Conservation (phyloP, 345 rosid species). For the Acer saccharum region DNA sequence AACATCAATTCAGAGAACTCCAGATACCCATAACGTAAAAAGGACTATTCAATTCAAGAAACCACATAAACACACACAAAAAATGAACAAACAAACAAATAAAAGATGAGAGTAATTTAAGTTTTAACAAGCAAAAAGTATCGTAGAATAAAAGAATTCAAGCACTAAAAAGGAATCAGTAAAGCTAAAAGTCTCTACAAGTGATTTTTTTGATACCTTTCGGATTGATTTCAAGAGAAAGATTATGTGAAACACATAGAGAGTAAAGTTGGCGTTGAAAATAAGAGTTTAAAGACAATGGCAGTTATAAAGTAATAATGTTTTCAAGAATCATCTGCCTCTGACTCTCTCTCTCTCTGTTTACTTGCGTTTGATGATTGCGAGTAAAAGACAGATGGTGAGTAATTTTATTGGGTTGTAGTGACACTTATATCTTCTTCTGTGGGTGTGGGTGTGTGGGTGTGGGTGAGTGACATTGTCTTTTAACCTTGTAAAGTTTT, state of each 20-base stretch:
- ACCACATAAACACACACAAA: neutral
- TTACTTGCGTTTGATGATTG: neutral
- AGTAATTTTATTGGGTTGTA: neutral
- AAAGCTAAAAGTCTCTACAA: neutral
- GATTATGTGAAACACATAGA: neutral
- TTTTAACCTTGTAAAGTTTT: too few species aligned
- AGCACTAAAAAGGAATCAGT: neutral
- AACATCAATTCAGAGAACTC: conserved; percentile 1
- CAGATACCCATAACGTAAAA: conserved; percentile 10
- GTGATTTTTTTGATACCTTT: neutral
- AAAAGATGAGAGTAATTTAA: neutral
- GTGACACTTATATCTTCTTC: neutral
- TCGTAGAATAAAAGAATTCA: neutral
- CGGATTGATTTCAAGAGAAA: neutral
- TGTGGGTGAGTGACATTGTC: too few species aligned
- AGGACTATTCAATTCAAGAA: conserved; percentile 4
- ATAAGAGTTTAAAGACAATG: conserved; percentile 1
- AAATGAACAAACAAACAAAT: neutral
- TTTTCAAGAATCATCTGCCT: neutral
- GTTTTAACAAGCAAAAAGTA: neutral
- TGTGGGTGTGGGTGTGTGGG: neutral
- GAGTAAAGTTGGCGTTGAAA: neutral
- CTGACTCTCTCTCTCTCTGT: neutral
- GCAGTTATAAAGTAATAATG: conserved; percentile 7
- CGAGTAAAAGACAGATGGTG: neutral